Percentiles rank a stretch among this genome's conserved stretches.
Evolutionary conservation across 805 yeast species (phyloP).

Genomic region (Kockiozyma suomiensis): DNA sequence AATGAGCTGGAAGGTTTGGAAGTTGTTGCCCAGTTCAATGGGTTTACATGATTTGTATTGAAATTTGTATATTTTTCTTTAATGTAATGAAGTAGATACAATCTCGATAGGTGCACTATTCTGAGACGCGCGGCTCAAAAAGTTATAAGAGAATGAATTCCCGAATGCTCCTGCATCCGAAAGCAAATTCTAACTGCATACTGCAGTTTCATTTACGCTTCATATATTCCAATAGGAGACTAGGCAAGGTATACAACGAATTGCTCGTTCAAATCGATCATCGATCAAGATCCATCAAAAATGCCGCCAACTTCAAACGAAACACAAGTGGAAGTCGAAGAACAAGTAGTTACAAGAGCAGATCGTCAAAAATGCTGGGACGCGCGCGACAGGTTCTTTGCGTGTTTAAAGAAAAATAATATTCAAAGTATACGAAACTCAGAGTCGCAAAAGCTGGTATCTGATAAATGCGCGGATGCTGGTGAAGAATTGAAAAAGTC

Average conservation of each 20-base stretch:
- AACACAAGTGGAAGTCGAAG: neutral
- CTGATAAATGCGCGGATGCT: neutral
- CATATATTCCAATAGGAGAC: too few species aligned
- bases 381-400: constrained; percentile 74
- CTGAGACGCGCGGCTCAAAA: neutral
- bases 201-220: neutral
- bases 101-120: too few species aligned
- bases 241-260: too few species aligned
- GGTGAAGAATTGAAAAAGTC: neutral
- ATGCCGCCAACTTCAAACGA: neutral
- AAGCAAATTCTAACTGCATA: neutral
- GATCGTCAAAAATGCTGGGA: constrained; percentile 70
- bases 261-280: neutral
- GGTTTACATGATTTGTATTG: neutral
- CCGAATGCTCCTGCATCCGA: too few species aligned
- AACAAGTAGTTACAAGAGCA: constrained; percentile 4
- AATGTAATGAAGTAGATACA: too few species aligned
- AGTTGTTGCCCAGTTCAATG: neutral
- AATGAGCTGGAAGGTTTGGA: neutral
- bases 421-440: constrained; percentile 44
- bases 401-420: constrained; percentile 67
- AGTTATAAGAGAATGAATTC: too few species aligned
- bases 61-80: neutral
- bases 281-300: neutral
- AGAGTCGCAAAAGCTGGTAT: neutral